These are phyloP conservation scores for Musa troglodytarum DNA, from an alignment of 176 grass and related monocot genomes.

Conservation along the genomic window DNA sequence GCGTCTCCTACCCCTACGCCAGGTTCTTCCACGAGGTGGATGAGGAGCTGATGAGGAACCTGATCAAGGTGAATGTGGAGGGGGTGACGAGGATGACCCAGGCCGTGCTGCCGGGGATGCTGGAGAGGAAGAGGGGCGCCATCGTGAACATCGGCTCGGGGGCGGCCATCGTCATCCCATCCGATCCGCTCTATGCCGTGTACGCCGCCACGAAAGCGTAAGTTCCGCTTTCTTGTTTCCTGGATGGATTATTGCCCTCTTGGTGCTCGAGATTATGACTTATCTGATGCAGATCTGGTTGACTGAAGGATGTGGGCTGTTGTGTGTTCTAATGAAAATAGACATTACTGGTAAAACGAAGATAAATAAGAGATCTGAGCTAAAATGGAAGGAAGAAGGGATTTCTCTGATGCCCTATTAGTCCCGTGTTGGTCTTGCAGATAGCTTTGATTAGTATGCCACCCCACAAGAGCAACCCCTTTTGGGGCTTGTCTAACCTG, in stretches of 20 bases:
- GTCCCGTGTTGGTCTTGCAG: too few species aligned
- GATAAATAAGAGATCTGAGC: constrained; percentile 18
- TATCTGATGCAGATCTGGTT: background rate
- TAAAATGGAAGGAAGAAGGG: background rate
- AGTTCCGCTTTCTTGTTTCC: background rate
- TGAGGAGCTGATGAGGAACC: constrained; percentile 20
- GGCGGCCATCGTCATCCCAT: constrained; percentile 23
- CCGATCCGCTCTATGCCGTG: constrained; percentile 39
- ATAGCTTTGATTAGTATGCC: too few species aligned
- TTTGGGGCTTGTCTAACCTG: too few species aligned
- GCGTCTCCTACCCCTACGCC: constrained; percentile 21
- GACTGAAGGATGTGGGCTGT: background rate
- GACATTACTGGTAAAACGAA: background rate
- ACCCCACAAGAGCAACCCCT: too few species aligned
- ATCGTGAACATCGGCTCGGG: constrained; percentile 56
- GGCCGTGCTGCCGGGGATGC: constrained; percentile 38
- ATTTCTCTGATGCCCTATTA: too few species aligned
- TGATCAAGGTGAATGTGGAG: constrained; percentile 39
- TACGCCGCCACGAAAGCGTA: constrained; percentile 35
- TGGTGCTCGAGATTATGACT: background rate
- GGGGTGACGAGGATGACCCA: constrained; percentile 29
- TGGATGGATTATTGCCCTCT: background rate
- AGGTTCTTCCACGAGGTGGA: constrained; percentile 47
- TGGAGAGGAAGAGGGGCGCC: constrained; percentile 29
- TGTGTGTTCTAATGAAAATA: background rate